These are phyloP conservation scores for Rhipidocladum racemiflorum DNA, from an alignment of 176 grass and related monocot species.

Conservation along the genomic window DNA sequence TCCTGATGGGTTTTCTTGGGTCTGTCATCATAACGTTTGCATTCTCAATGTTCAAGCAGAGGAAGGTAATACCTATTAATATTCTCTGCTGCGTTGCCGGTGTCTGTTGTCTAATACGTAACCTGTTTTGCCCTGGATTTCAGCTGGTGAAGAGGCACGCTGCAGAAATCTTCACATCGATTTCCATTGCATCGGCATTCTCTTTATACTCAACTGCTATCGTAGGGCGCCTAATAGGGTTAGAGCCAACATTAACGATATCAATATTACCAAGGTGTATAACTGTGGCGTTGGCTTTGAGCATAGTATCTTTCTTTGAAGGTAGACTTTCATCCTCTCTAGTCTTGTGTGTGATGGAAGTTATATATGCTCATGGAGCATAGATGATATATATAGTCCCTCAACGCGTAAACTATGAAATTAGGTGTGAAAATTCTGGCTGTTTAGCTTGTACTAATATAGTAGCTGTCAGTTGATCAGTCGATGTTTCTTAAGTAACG, in stretches of 20 bases:
- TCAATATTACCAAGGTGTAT: conserved; percentile 90
- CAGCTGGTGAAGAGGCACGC: conserved; percentile 94
- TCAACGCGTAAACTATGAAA: not conserved
- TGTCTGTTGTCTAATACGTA: not conserved
- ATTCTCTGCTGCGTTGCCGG: not conserved
- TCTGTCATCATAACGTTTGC: conserved; percentile 95
- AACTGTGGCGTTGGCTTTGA: conserved; percentile 84
- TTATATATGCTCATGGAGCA: not conserved
- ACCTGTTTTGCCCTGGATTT: conserved; percentile 2
- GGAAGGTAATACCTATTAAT: conserved; percentile 75
- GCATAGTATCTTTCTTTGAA: conserved; percentile 95
- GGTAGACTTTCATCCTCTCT: conserved; percentile 38
- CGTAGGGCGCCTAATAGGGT: conserved; percentile 57
- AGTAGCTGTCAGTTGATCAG: not conserved
- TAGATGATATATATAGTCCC: too few relatives aligned
- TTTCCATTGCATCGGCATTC: conserved; percentile 67
- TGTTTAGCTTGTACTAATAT: too few relatives aligned
- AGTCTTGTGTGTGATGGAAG: not conserved
- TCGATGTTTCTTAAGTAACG: not conserved
- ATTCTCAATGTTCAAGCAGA: conserved; percentile 97
- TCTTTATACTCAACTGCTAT: conserved; percentile 88
- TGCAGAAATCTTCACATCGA: conserved; percentile 88
- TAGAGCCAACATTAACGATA: conserved; percentile 73
- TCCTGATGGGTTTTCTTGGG: conserved; percentile 95
- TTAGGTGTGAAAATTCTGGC: not conserved